Evolutionary conservation across 1,284 basidiomycete species (phyloP).

Genomic region (Pseudozyma tsukubaensis): DNA sequence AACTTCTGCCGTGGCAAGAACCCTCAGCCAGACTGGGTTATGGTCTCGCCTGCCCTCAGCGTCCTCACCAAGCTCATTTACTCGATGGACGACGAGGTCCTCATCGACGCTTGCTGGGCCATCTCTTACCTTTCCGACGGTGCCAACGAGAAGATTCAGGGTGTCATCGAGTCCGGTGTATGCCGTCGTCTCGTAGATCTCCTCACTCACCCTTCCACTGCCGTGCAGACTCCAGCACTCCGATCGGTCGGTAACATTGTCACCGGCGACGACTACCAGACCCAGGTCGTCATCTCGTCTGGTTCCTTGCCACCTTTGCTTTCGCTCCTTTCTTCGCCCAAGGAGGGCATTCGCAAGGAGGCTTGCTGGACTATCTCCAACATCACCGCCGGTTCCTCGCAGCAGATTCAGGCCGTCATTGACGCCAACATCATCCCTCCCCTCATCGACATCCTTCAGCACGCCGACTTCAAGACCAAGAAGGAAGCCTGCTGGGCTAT

Average conservation of each 20-base stretch:
- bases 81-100: conserved; percentile 97
- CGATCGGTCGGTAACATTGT: conserved; percentile 99
- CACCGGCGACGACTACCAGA: conserved; percentile 97
- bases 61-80: conserved; percentile 98
- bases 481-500: conserved; percentile 99
- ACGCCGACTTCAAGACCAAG: conserved; percentile 98
- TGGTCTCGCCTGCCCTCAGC: conserved; percentile 88
- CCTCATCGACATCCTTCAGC: conserved; percentile 95
- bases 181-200: conserved; percentile 97
- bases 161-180: conserved; percentile 97
- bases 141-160: conserved; percentile 99
- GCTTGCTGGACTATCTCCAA: conserved; percentile 99
- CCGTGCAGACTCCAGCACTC: conserved; percentile 97
- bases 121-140: conserved; percentile 99
- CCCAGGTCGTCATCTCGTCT: conserved; percentile 96
- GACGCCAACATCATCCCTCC: conserved; percentile 89
- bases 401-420: conserved; percentile 88
- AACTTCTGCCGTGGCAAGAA: conserved; percentile 69
- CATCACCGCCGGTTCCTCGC: conserved; percentile 94
- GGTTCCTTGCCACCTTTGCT: conserved; percentile 93
- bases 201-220: conserved; percentile 93
- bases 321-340: conserved; percentile 89
- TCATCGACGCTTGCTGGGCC: conserved; percentile 99
- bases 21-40: conserved; percentile 67
- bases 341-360: conserved; percentile 92